These are phyloP conservation scores for Durotheca rogersii DNA, from an alignment of 495 filamentous ascomycete species.

Conservation along the genomic window DNA sequence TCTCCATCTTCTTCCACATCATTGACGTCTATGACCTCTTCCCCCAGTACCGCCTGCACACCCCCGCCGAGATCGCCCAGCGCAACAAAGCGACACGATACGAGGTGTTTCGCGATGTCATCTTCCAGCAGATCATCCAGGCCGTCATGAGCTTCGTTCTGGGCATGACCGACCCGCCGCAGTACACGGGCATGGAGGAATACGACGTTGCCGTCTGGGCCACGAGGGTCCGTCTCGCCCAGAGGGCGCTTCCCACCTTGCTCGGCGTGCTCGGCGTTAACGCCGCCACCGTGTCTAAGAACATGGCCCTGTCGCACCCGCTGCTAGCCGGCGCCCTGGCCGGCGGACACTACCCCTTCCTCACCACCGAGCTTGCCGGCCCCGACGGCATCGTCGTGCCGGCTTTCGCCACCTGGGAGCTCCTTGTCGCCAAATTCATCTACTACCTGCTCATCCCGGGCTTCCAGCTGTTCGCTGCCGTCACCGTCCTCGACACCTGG, in stretches of 20 bases:
- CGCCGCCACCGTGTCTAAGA: conserved; percentile 55
- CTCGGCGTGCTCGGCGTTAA: conserved; percentile 59
- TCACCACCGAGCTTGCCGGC: conserved; percentile 48
- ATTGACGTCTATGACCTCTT: conserved; percentile 81
- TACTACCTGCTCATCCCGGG: conserved; percentile 78
- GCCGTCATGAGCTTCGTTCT: conserved; percentile 63
- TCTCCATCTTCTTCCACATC: conserved; percentile 84
- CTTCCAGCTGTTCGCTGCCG: conserved; percentile 70
- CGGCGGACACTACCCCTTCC: conserved; percentile 70
- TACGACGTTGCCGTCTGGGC: conserved; percentile 86
- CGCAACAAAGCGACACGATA: conserved; percentile 81
- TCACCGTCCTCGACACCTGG: conserved; percentile 85
- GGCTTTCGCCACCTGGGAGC: conserved; percentile 73
- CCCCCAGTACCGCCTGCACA: conserved; percentile 86
- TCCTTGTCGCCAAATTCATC: conserved; percentile 66
- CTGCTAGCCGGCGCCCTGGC: conserved; percentile 66
- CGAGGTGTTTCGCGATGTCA: conserved; percentile 82
- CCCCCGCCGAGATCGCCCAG: conserved; percentile 80
- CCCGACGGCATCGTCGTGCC: conserved; percentile 46
- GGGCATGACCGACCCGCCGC: conserved; percentile 61
- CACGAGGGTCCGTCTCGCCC: conserved; percentile 66
- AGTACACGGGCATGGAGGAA: conserved; percentile 70
- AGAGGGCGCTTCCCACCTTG: conserved; percentile 64
- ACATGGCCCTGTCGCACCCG: conserved; percentile 57
- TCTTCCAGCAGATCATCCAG: conserved; percentile 88